Conservation (phyloP, 345 rosid genomes). For the Crucihimalaya himalaica region DNA sequence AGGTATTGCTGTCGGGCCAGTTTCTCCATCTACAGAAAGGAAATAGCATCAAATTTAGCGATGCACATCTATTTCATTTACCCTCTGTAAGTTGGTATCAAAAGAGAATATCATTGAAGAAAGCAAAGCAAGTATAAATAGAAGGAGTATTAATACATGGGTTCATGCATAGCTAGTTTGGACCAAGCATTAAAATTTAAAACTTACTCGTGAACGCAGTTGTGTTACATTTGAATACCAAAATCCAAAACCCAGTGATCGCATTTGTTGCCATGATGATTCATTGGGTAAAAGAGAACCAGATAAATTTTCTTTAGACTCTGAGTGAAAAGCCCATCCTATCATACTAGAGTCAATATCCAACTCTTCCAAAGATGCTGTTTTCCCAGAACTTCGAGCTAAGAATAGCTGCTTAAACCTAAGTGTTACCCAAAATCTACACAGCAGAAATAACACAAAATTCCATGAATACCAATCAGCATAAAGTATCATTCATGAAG, state of each 20-base stretch:
- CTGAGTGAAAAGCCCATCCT: slow-evolving; percentile 94
- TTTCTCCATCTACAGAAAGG: slow-evolving; percentile 74
- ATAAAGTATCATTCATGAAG: slow-evolving; percentile 21
- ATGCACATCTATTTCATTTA: slow-evolving; percentile 4
- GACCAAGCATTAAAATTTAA: slow-evolving; percentile 20
- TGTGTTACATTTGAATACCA: slow-evolving; percentile 75
- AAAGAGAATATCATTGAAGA: slow-evolving; percentile 9
- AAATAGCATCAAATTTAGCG: slow-evolving; percentile 32
- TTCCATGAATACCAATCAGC: slow-evolving; percentile 20
- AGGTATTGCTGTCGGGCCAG: slow-evolving; percentile 80
- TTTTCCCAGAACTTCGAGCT: slow-evolving; percentile 58
- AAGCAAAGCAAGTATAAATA: slow-evolving; percentile 1
- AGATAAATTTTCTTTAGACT: slow-evolving; percentile 76
- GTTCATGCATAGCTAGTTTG: slow-evolving; percentile 25
- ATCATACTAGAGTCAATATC: slow-evolving; percentile 63
- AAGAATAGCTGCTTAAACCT: slow-evolving; percentile 69
- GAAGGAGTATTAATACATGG: neutral
- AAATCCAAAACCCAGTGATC: slow-evolving; percentile 77
- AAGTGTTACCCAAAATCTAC: slow-evolving; percentile 84
- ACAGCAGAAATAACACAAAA: slow-evolving; percentile 35
- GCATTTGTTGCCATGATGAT: slow-evolving; percentile 88
- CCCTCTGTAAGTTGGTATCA: slow-evolving; percentile 3
- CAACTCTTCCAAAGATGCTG: slow-evolving; percentile 63
- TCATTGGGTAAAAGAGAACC: slow-evolving; percentile 66
- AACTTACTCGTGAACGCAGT: slow-evolving; percentile 74